Percentiles rank a stretch among this genome's conserved stretches.
These are phyloP conservation scores for Uncinocarpus reesii DNA, from an alignment of 2,329 filamentous ascomycete species.

Conservation along the genomic window DNA sequence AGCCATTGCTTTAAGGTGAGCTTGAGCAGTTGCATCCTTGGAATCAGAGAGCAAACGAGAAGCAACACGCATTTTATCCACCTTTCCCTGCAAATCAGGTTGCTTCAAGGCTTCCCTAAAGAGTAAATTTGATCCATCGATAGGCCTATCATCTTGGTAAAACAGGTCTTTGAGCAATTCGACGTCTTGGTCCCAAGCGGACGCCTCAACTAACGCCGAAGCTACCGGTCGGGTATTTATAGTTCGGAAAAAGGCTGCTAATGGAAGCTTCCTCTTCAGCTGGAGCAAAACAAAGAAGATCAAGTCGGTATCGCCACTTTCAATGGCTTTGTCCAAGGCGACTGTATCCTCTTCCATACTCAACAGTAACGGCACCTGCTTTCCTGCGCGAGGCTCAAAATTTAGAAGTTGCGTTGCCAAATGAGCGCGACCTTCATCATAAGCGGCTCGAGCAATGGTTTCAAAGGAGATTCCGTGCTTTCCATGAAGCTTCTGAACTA, in stretches of 20 bases:
- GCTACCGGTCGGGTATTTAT: constrained; percentile 79
- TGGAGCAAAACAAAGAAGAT: constrained; percentile 81
- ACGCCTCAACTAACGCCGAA: constrained; percentile 78
- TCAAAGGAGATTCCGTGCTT: constrained; percentile 94
- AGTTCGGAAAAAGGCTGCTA: constrained; percentile 83
- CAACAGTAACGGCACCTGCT: constrained; percentile 84
- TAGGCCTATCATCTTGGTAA: constrained; percentile 87
- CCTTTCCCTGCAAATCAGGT: constrained; percentile 55
- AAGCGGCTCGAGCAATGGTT: constrained; percentile 81
- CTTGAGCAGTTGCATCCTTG: constrained; percentile 56
- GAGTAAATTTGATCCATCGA: constrained; percentile 81
- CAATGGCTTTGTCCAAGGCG: constrained; percentile 89
- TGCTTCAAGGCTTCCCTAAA: constrained; percentile 72
- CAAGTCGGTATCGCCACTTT: constrained; percentile 88
- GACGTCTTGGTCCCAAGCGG: constrained; percentile 66
- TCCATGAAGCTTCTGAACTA: constrained; percentile 75
- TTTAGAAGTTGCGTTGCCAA: constrained; percentile 85
- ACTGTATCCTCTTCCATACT: constrained; percentile 94
- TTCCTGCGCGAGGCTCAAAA: constrained; percentile 86
- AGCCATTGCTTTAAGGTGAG: constrained; percentile 64
- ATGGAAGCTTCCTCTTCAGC: constrained; percentile 77
- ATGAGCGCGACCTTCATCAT: constrained; percentile 82
- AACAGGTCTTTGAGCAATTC: constrained; percentile 87
- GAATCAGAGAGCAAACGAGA: constrained; percentile 73
- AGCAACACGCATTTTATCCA: constrained; percentile 81